Percentiles rank a stretch among this genome's conserved stretches.
phyloP scores from a whole-genome alignment of 257 asterid genomes.

The Solanum ossicruentum region DNA sequence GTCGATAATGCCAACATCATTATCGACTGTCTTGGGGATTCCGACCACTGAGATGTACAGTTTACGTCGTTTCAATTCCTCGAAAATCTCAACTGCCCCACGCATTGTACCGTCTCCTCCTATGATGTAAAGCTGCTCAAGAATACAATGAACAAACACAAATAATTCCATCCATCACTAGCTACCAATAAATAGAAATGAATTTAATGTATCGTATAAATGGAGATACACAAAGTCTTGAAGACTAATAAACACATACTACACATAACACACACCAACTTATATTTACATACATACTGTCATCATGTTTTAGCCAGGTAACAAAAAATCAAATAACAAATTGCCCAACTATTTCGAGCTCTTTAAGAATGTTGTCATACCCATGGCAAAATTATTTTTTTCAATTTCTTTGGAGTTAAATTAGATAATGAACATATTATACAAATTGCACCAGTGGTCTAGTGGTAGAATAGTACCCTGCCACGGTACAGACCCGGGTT shows the following conservation, averaged over 20 bases:
- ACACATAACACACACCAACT: neutral
- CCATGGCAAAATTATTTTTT: neutral
- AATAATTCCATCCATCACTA: neutral
- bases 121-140: slow-evolving; percentile 46
- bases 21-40: slow-evolving; percentile 76
- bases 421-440: neutral
- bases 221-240: neutral
- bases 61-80: slow-evolving; percentile 37
- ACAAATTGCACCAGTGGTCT: slow-evolving; percentile 64
- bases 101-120: slow-evolving; percentile 94
- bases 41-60: slow-evolving; percentile 49
- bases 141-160: neutral
- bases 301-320: neutral
- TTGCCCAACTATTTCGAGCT: neutral
- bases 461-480: slow-evolving; percentile 95
- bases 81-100: slow-evolving; percentile 45
- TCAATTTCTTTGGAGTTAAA: neutral
- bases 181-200: neutral
- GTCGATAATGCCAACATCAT: slow-evolving; percentile 73
- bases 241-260: neutral
- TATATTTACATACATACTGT: neutral
- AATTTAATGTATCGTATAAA: neutral
- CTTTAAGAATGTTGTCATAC: neutral
- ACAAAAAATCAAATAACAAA: neutral
- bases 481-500: slow-evolving; percentile 94